Evolutionary conservation across 768 basidiomycete genomes (phyloP).

Genomic region (Dioszegia hungarica): DNA sequence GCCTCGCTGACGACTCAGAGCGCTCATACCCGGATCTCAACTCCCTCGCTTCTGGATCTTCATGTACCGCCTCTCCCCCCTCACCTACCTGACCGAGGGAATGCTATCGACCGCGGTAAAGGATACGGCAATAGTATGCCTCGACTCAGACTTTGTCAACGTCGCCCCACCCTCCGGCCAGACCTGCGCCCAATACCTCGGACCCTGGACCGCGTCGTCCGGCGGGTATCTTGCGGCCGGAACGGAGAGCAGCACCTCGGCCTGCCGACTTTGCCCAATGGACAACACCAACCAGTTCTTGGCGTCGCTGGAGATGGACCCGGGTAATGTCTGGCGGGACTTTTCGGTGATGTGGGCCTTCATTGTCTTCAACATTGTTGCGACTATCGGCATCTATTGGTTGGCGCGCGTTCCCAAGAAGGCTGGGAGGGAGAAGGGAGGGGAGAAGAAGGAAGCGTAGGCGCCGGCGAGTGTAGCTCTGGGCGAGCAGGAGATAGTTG

Average conservation of each 20-base stretch:
- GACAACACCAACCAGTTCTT: constrained; percentile 61
- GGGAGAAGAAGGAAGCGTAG: too few relatives aligned
- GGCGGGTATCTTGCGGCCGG: constrained; percentile 61
- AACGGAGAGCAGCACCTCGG: constrained; percentile 66
- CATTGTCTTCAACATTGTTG: constrained; percentile 40
- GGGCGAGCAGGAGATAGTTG: too few relatives aligned
- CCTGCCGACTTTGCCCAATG: constrained; percentile 68
- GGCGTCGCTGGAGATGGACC: constrained; percentile 58
- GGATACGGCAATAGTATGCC: constrained; percentile 63
- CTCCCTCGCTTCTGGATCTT: constrained; percentile 48
- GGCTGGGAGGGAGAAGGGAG: too few relatives aligned
- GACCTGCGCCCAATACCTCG: too few relatives aligned
- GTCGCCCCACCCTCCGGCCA: constrained; percentile 71
- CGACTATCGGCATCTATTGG: constrained; percentile 36
- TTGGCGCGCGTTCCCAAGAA: constrained; percentile 39
- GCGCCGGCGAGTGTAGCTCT: too few relatives aligned
- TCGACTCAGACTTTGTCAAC: constrained; percentile 62
- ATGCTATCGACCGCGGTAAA: constrained; percentile 53
- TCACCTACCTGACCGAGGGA: constrained; percentile 48
- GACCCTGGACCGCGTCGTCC: too few relatives aligned
- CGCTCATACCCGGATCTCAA: constrained; percentile 28
- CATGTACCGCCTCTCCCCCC: constrained; percentile 47
- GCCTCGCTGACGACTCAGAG: constrained; percentile 21
- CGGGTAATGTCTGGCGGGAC: constrained; percentile 55
- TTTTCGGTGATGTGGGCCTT: constrained; percentile 56